phyloP scores from a whole-genome alignment of 148 eudicot genomes.

The Persicaria tinctoria region DNA sequence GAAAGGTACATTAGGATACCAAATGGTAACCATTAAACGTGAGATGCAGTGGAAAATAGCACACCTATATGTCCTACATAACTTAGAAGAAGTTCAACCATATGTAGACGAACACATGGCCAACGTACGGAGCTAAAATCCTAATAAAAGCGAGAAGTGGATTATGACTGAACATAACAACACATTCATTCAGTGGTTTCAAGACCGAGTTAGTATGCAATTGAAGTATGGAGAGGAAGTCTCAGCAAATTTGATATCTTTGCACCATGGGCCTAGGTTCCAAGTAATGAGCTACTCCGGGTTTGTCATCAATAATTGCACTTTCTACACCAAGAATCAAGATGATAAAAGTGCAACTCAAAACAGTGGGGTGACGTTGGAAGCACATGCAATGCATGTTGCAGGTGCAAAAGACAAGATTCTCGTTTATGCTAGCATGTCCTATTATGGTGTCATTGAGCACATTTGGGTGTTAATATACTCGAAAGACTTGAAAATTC shows the following conservation, averaged over 20 bases:
- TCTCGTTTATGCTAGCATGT: too few relatives aligned
- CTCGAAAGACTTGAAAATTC: too few relatives aligned
- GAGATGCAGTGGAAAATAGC: not conserved
- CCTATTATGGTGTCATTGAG: too few relatives aligned
- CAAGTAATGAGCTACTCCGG: not conserved
- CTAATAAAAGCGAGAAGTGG: not conserved
- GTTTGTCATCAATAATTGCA: not conserved
- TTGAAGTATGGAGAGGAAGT: not conserved
- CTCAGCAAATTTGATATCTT: not conserved
- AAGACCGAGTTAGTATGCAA: not conserved
- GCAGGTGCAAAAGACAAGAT: too few relatives aligned
- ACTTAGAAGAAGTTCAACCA: not conserved
- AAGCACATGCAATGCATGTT: too few relatives aligned
- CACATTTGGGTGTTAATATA: too few relatives aligned
- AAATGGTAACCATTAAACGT: not conserved
- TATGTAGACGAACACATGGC: not conserved
- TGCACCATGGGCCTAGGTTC: not conserved
- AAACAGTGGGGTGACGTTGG: too few relatives aligned
- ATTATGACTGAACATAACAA: not conserved
- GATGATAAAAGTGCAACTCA: too few relatives aligned
- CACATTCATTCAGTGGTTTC: not conserved
- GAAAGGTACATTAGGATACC: not conserved
- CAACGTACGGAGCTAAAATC: not conserved
- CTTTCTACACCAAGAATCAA: too few relatives aligned
- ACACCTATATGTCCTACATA: not conserved